These are phyloP conservation scores for Neodidymelliopsis sp. DNA, from an alignment of 2,329 filamentous ascomycete species.

Conservation along the genomic window DNA sequence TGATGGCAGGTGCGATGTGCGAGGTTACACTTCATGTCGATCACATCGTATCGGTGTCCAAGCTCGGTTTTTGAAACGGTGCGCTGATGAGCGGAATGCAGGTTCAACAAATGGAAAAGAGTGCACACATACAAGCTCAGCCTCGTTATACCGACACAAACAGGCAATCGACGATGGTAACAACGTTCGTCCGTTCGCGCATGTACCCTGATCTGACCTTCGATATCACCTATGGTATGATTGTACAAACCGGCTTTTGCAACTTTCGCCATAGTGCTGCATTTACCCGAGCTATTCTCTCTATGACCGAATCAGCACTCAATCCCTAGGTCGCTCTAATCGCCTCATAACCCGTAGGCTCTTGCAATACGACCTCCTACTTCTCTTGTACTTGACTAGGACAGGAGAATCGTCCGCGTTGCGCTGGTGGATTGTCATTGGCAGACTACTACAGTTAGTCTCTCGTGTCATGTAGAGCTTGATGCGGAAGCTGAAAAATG, in stretches of 20 bases:
- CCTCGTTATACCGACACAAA: background rate
- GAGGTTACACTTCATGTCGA: constrained; percentile 17
- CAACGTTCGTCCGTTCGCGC: too few species aligned
- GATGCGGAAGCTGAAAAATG: constrained; percentile 12
- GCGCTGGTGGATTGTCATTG: background rate
- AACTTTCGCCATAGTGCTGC: constrained; percentile 2
- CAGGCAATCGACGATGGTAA: constrained; percentile 5
- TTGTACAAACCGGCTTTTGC: constrained; percentile 17
- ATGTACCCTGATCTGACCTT: too few species aligned
- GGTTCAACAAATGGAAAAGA: constrained; percentile 3
- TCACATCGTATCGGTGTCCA: constrained; percentile 11
- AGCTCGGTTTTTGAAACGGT: constrained; percentile 13
- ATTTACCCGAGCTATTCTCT: background rate
- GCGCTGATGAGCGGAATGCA: constrained; percentile 10
- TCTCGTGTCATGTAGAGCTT: constrained; percentile 7
- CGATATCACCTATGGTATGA: constrained; percentile 1
- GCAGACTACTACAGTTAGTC: constrained; percentile 1
- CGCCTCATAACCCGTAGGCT: background rate
- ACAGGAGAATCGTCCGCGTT: constrained; percentile 7
- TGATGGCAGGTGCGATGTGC: constrained; percentile 10
- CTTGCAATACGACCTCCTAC: constrained; percentile 1
- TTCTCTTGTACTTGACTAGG: constrained; percentile 5
- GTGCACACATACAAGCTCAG: background rate
- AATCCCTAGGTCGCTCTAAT: background rate
- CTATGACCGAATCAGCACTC: constrained; percentile 3